Percentiles rank a stretch among this genome's conserved stretches.
Evolutionary conservation across 78 protist species (phyloP).

Genomic region (Speleostelium caveatum): DNA sequence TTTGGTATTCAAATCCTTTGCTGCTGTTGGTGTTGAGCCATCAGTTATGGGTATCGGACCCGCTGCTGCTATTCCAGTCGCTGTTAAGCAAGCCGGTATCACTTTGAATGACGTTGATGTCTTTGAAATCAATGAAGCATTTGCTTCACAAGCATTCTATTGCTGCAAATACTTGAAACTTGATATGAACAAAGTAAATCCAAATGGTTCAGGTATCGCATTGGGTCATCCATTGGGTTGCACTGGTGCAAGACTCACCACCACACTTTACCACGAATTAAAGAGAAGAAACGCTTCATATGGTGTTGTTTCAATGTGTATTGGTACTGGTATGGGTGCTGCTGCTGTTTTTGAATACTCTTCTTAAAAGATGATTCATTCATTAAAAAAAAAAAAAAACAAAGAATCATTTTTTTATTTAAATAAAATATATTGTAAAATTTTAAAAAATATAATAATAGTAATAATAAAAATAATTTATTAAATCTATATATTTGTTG

Average conservation of each 20-base stretch:
- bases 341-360: constrained; percentile 61
- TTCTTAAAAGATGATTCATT: neutral
- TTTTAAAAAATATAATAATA: no score
- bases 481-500: no score
- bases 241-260: constrained; percentile 84
- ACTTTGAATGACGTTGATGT: constrained; percentile 91
- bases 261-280: constrained; percentile 68
- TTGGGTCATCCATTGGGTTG: constrained; percentile 99
- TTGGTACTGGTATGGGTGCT: constrained; percentile 85
- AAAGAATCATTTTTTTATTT: no score
- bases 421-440: no score
- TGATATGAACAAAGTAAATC: constrained; percentile 89
- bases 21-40: constrained; percentile 88
- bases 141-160: constrained; percentile 92
- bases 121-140: constrained; percentile 97
- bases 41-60: constrained; percentile 90
- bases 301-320: constrained; percentile 83
- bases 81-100: constrained; percentile 88
- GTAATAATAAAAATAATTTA: no score
- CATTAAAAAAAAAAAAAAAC: no score
- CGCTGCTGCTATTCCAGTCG: constrained; percentile 91
- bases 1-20: constrained; percentile 45
- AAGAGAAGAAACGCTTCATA: constrained; percentile 31
- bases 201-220: constrained; percentile 98
- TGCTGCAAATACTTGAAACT: constrained; percentile 64